A percentile compares a stretch with the other conserved stretches of the same genome.
Conservation (phyloP, 2,329 filamentous ascomycete species). For the Ascochyta fabae region DNA sequence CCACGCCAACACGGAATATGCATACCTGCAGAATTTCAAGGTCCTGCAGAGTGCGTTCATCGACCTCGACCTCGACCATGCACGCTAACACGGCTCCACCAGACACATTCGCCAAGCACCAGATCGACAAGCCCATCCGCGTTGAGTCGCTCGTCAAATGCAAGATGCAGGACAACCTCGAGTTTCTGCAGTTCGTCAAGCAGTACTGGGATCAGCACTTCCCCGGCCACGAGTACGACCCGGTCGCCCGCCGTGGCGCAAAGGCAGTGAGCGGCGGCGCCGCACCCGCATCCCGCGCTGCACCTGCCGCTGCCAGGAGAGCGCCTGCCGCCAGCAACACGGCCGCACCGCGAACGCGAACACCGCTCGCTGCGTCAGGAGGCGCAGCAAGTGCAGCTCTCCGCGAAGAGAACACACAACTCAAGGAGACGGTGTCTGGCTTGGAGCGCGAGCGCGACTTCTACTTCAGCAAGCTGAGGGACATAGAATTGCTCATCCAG, state of each 20-base stretch:
- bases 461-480: slow-evolving; percentile 97
- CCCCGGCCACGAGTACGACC: slow-evolving; percentile 96
- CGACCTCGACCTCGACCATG: background rate
- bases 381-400: slow-evolving; percentile 73
- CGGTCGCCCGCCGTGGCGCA: slow-evolving; percentile 77
- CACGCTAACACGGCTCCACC: slow-evolving; percentile 14
- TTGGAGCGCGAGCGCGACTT: slow-evolving; percentile 97
- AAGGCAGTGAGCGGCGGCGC: slow-evolving; percentile 61
- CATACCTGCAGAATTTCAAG: slow-evolving; percentile 98
- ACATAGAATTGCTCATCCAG: slow-evolving; percentile 95
- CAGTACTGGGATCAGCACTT: slow-evolving; percentile 98
- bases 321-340: slow-evolving; percentile 50
- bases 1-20: slow-evolving; percentile 96
- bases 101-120: slow-evolving; percentile 86
- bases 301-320: slow-evolving; percentile 58
- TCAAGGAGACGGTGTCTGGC: slow-evolving; percentile 95
- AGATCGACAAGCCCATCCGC: slow-evolving; percentile 86
- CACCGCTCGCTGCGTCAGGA: slow-evolving; percentile 49
- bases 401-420: slow-evolving; percentile 81
- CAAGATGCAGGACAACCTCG: slow-evolving; percentile 99
- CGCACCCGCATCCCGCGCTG: slow-evolving; percentile 58
- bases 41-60: slow-evolving; percentile 82
- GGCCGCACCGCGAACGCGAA: slow-evolving; percentile 50
- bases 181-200: slow-evolving; percentile 98
- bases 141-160: slow-evolving; percentile 92